Evolutionary conservation across 176 grass and related monocot species (phyloP), one percentile per base, ranked within the genome.

Genomic region (Bothriochloa decipiens): DNA sequence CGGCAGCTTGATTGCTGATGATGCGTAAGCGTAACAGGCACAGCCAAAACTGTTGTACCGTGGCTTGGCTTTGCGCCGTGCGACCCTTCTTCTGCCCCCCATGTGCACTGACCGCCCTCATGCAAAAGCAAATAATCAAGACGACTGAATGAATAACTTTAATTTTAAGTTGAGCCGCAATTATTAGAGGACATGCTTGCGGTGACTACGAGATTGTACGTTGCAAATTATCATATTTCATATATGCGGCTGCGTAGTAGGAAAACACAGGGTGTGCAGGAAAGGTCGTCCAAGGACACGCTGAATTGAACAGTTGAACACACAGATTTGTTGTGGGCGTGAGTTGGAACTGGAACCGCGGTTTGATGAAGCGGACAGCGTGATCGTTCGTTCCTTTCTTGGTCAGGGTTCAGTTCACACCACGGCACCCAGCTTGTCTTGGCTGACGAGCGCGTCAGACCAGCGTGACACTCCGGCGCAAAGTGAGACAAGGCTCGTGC

Each of bases 301-400:
- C 10, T 79, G 26, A 20, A 53, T 8, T n/a, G 64, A 47, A 49
- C 46, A 4, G 12, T 16, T 16, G 46, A 49, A n/a, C 3, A 6
- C 37, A 39, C n/a, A 64, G 27, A 17, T 65, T 11, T 25, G 46
- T 75, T 25, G 46, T 75, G 42, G 42, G 15, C 18, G 6, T 65
- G 28, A 46, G 65, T 35, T 86, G 77, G 28, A 53, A 41, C 29
- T 80, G 77, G 60, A 53, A 41, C 57, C 65, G 79, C 17, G 46
- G 79, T n/a, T 26, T 55, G 20, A 81, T 55, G 20, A 81, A 69
- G 3, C 16, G 60, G 27, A 17, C 22, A 45, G 33, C 2, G 37
- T 0, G 7, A 53, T 49, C 75, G 13, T 70, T 49, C 75, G 13
- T 70, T 27, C 49, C 67, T 11, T 55, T 12, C 0, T 33, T 7